Base-by-base conservation (phyloP, 2,329 filamentous ascomycete species). In the Trichophyton equinum region DNA sequence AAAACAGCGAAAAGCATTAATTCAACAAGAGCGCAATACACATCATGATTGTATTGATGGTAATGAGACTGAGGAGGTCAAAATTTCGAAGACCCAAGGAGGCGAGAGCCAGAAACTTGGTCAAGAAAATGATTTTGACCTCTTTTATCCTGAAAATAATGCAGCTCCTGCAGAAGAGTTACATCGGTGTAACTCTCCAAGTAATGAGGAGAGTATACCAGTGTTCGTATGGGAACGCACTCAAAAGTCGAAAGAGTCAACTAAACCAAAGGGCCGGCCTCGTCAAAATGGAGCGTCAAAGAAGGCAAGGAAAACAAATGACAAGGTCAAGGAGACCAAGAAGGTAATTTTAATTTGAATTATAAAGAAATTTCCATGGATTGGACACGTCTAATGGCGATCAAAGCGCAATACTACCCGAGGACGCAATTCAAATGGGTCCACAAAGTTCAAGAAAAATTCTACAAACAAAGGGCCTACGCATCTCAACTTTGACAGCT, bases 401-500 rank as follows among this genome's bases (percentile, higher is more conserved):
- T 15, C 40, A 53, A 53, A 53, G 49, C 11, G 49, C 22, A 25
- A 25, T n/a, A n/a, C 9, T 8, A n/a, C 13, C 27, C 22, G 27
- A 15, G 30, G 30, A 9, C 38, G 13, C 25, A 61, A 61, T n/a
- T 5, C 11, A n/a, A 58, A 57, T 20, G 9, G 18, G 42, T 15
- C 40, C 2, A 20, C 2, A 20, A 36, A 25, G 25, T 38, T 13
- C 9, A 60, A 44, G 3, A 55, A 36, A 15, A 15, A 4, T 7
- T 53, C 22, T 15, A 53, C 30, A 20, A n/a, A 36, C 5, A 55
- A 57, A 56, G 22, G 20, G 11, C 30, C 22, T 9, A 51, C 20
- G 11, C 30, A 4, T 9, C 4, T 64, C 36, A 64, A 64, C 38
- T 59, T 61, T 18, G 36, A 64, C 7, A 61, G 58, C 40, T n/a